Percentiles rank a stretch among this genome's conserved stretches.
Conservation (phyloP, 371 early-diverging fungal genomes). For the Smittium mucronatum region DNA sequence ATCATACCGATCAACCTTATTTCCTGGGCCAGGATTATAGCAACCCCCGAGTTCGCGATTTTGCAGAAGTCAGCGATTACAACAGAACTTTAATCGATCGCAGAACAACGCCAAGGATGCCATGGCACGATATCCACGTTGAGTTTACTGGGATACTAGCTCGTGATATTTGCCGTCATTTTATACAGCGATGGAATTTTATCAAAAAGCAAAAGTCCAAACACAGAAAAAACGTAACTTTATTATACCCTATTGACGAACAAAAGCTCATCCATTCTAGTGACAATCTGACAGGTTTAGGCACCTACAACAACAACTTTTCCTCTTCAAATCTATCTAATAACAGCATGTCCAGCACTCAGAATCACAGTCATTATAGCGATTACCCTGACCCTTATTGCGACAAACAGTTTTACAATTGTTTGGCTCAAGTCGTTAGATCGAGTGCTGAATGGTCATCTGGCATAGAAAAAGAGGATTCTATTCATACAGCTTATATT, state of each 20-base stretch:
- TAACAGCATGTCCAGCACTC: not conserved
- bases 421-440: slow-evolving; percentile 53
- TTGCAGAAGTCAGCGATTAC: slow-evolving; percentile 48
- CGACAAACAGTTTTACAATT: slow-evolving; percentile 39
- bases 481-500: slow-evolving; percentile 76
- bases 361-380: not conserved
- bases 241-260: slow-evolving; percentile 69
- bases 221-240: slow-evolving; percentile 47
- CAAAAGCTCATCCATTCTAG: slow-evolving; percentile 45
- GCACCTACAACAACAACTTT: not conserved
- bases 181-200: slow-evolving; percentile 88
- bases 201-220: slow-evolving; percentile 54
- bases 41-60: slow-evolving; percentile 85
- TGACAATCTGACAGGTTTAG: not conserved
- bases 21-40: slow-evolving; percentile 84
- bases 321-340: not conserved
- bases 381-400: not conserved
- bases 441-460: slow-evolving; percentile 55
- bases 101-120: slow-evolving; percentile 60
- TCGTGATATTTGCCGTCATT: slow-evolving; percentile 74
- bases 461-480: slow-evolving; percentile 50
- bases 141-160: slow-evolving; percentile 64
- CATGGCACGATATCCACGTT: slow-evolving; percentile 90
- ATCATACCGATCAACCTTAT: slow-evolving; percentile 26
- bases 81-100: slow-evolving; percentile 45